A percentile compares a stretch with the other conserved stretches of the same genome.
phyloP scores from a whole-genome alignment of 495 filamentous ascomycete genomes.

The Penicillium cosmopolitanum region DNA sequence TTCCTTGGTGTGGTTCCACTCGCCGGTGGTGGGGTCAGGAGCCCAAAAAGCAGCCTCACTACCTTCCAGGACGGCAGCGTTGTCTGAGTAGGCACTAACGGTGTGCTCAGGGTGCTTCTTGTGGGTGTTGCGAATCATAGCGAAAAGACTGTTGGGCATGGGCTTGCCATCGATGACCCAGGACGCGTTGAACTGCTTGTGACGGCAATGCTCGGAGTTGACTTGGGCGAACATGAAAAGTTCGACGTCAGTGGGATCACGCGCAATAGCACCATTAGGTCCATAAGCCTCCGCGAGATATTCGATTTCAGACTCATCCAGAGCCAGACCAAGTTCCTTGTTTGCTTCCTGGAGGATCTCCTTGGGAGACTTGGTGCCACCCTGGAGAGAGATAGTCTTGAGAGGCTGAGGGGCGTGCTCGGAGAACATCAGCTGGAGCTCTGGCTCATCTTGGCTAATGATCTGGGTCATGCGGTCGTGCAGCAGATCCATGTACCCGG shows the following conservation, averaged over 20 bases:
- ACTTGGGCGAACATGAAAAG: slow-evolving; percentile 99
- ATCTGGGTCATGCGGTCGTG: slow-evolving; percentile 95
- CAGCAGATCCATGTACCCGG: slow-evolving; percentile 69
- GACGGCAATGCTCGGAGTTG: slow-evolving; percentile 63
- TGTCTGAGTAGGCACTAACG: slow-evolving; percentile 95
- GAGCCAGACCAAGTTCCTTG: slow-evolving; percentile 75
- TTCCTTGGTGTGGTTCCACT: slow-evolving; percentile 89
- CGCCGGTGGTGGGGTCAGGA: slow-evolving; percentile 78
- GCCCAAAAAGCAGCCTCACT: slow-evolving; percentile 78
- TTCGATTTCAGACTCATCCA: slow-evolving; percentile 90
- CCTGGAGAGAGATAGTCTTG: slow-evolving; percentile 71
- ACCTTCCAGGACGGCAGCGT: slow-evolving; percentile 90
- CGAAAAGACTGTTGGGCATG: slow-evolving; percentile 80
- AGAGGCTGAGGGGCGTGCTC: slow-evolving; percentile 72
- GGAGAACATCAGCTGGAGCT: slow-evolving; percentile 75
- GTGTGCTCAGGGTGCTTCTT: slow-evolving; percentile 74
- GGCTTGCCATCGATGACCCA: slow-evolving; percentile 93
- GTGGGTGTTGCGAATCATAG: slow-evolving; percentile 95
- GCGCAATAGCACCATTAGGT: slow-evolving; percentile 65
- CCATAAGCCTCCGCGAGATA: slow-evolving; percentile 87
- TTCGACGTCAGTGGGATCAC: slow-evolving; percentile 86
- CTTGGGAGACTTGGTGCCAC: slow-evolving; percentile 60
- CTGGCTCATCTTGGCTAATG: slow-evolving; percentile 65
- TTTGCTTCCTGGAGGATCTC: slow-evolving; percentile 82
- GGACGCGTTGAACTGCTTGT: slow-evolving; percentile 91